Evolutionary conservation across 305 asterid genomes (phyloP), one percentile per base, ranked within the genome.

Genomic region (Fraxinus greggii): DNA sequence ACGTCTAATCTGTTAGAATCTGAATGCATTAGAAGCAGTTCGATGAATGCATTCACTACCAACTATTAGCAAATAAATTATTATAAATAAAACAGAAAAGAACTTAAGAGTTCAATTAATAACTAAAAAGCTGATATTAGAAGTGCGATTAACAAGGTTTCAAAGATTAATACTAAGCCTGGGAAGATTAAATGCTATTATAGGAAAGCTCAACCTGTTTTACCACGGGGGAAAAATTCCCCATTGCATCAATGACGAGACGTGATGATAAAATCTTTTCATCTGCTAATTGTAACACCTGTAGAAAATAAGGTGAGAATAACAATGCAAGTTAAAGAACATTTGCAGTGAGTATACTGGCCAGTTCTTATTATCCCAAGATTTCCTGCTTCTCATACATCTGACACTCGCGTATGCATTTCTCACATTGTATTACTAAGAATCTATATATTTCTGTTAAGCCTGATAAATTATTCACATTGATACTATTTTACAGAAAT

Each of bases 161-260:
- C 42, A 8, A 33, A 63, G 63, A 63, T 67, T 63, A 35, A 28
- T 42, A 40, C 51, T 35, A 78, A 36, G 65, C 23, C 80, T 45
- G 4, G 24, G 59, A 5, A 23, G 10, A 73, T 24, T 33, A 78
- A 31, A 78, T 28, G 69, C 17, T 7, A 77, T n/a, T 3, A 74
- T 77, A 56, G 40, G 48, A 59, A 69, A 78, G 83, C 88, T 84
- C 84, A 84, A 93, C 99, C 91, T 95, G 99, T 87, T 86, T 94
- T 76, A 95, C 99, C 40, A 95, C 87, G 4, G 99, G 99, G 78
- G 99, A 95, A 88, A 95, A 95, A 85, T 95, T 95, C 56, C 99
- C 99, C 99, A 95, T 95, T 72, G 99, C 98, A 88, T 95, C 99
- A 83, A 95, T 89, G 81, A 95, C 65, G 80, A 95, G 95, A 82